Percentiles rank a stretch among this genome's conserved stretches.
Evolutionary conservation across 139 green algal species (phyloP).

Genomic region (Haematococcus lacustris): DNA sequence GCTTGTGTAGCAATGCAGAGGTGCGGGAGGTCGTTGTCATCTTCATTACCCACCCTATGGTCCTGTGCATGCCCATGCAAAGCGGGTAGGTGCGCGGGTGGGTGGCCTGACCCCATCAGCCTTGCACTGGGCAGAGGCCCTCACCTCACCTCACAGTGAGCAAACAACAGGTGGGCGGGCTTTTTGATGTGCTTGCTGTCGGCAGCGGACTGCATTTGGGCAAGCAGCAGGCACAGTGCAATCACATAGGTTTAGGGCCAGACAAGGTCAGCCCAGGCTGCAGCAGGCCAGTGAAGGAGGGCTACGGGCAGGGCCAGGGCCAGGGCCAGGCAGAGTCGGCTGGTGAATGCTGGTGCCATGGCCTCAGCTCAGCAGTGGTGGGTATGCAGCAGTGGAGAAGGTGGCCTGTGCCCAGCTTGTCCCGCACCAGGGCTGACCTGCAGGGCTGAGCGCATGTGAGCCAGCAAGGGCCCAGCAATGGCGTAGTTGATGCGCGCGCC

Average conservation of each 20-base stretch:
- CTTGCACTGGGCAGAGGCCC: too few species aligned
- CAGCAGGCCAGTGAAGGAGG: not conserved
- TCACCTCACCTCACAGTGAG: constrained; percentile 50
- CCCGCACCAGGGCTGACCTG: constrained; percentile 4
- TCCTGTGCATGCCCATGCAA: too few species aligned
- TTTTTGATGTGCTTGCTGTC: not conserved
- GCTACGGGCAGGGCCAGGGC: not conserved
- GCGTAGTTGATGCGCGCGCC: constrained; percentile 32
- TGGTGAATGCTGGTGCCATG: not conserved
- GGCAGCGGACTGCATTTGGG: too few species aligned
- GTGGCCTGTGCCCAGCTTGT: not conserved
- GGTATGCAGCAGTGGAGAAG: too few species aligned
- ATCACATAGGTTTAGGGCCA: constrained; percentile 10
- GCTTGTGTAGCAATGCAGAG: too few species aligned
- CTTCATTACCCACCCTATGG: too few species aligned
- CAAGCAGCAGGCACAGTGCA: too few species aligned
- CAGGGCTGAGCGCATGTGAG: constrained; percentile 8
- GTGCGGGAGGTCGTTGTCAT: too few species aligned
- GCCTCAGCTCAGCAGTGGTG: too few species aligned
- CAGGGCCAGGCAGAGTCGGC: not conserved
- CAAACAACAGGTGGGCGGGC: constrained; percentile 33
- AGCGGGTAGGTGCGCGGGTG: too few species aligned
- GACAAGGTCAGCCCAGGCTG: not conserved
- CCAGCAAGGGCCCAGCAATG: constrained; percentile 30
- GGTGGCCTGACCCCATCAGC: too few species aligned